Evolutionary conservation across 176 grass and related monocot species (phyloP).

Genomic region (Triticum timopheevii): DNA sequence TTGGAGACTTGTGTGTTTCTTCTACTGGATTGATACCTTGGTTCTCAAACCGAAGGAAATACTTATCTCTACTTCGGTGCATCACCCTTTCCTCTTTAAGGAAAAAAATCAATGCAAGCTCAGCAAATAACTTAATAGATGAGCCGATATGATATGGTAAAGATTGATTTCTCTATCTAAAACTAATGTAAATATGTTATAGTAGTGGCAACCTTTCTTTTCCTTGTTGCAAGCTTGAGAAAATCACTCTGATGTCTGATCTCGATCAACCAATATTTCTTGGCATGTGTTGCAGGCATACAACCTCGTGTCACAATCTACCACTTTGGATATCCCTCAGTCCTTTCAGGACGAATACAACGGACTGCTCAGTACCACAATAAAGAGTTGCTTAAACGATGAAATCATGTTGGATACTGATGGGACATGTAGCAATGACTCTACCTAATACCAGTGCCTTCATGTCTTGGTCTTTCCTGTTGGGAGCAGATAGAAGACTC

Average conservation of each 20-base stretch:
- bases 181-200: background rate
- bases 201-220: background rate
- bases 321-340: slow-evolving; percentile 73
- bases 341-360: slow-evolving; percentile 41
- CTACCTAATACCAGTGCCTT: too few species aligned
- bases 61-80: too few species aligned
- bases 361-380: slow-evolving; percentile 34
- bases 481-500: too few species aligned
- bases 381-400: too few species aligned
- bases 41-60: too few species aligned
- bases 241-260: background rate
- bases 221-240: background rate
- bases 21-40: too few species aligned
- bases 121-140: background rate
- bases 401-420: too few species aligned
- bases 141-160: too few species aligned
- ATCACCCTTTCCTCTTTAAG: too few species aligned
- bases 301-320: slow-evolving; percentile 42
- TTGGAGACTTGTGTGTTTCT: too few species aligned
- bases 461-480: too few species aligned
- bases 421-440: too few species aligned
- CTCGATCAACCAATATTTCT: background rate
- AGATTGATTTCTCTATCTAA: background rate
- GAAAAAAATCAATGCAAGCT: background rate
- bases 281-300: slow-evolving; percentile 24